Base-by-base conservation (phyloP, 495 filamentous ascomycete species). In the Trichoderma virens region DNA sequence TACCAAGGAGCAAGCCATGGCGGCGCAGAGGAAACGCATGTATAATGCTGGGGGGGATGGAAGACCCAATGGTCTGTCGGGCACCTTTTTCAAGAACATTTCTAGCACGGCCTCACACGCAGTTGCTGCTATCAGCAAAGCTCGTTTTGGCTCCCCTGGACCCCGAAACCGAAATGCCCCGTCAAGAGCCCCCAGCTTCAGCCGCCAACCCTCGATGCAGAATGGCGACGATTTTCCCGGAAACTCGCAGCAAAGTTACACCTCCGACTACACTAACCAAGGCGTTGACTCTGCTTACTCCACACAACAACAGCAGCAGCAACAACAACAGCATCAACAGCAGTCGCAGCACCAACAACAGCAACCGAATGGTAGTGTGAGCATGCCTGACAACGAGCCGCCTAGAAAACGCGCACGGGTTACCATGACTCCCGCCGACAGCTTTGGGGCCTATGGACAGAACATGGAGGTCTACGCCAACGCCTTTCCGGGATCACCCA, bases 1-100 rank as follows among this genome's bases (percentile, higher is more conserved):
- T 0, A 98, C 94, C n/a, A 98, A 98, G 74, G 94, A 98, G 76
- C 94, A 98, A 75, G 94, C 94, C 62, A 96, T 97, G 94, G 95
- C 94, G 31, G 95, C 95, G 16, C 92, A 96, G 72, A 81, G 94
- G 64, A 98, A 98, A 72, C 84, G 93, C 64, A 84, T 92, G 79
- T 90, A 97, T 70, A 95, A 90, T 68, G 86, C 86, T 47, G 79
- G 86, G 25, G 77, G 73, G 11, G 87, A 95, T 34, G 86, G 78
- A 59, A 86, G 90, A 45, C 74, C 77, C 23, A 83, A 85, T 67
- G 87, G 85, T 38, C 79, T 88, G 63, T 81, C 85, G 16, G 92
- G 90, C 11, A 96, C 95, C 0, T 94, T 97, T 69, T 98, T 98
- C 77, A 90, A 92, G 69, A 96, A 94, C 70, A 97, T 98, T 66